A percentile compares a stretch with the other conserved stretches of the same genome.
Conservation (phyloP, 192 early-diverging fungal genomes). For the Thamnidium elegans region DNA sequence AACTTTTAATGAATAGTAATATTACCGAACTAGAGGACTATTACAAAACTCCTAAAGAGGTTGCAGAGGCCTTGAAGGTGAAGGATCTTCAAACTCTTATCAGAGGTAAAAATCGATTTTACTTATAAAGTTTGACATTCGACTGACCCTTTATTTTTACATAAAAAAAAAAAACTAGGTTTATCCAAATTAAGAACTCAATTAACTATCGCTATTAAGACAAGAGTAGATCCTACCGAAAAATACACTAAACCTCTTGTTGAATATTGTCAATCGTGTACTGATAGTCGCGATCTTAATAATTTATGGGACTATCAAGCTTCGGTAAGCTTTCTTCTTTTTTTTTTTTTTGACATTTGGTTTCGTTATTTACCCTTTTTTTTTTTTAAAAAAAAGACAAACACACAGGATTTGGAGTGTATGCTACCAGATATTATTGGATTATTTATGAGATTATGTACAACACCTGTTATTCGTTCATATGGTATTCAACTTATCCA, state of each 20-base stretch:
- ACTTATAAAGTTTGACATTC: background rate
- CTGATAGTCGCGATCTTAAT: constrained; percentile 57
- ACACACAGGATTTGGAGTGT: constrained; percentile 53
- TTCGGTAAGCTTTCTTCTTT: constrained; percentile 31
- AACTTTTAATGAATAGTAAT: background rate
- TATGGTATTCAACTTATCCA: constrained; percentile 52
- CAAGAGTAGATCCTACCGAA: constrained; percentile 27
- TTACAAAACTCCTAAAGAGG: constrained; percentile 17
- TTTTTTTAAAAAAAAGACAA: constrained; percentile 33
- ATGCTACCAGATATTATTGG: constrained; percentile 59
- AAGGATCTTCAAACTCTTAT: constrained; percentile 9
- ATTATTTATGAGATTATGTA: constrained; percentile 26
- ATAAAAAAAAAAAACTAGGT: background rate
- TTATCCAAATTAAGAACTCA: constrained; percentile 20
- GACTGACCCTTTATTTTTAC: background rate
- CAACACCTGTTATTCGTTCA: constrained; percentile 28
- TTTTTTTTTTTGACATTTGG: background rate
- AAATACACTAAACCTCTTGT: constrained; percentile 29
- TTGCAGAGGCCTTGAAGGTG: constrained; percentile 13
- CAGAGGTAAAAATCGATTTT: constrained; percentile 11
- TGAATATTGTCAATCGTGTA: constrained; percentile 59
- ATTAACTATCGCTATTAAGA: constrained; percentile 8
- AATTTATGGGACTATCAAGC: constrained; percentile 65
- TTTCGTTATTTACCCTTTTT: background rate
- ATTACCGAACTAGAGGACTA: constrained; percentile 8